Evolutionary conservation across 495 filamentous ascomycete species (phyloP), one percentile per base, ranked within the genome.

Genomic region (Talaromyces adpressus): DNA sequence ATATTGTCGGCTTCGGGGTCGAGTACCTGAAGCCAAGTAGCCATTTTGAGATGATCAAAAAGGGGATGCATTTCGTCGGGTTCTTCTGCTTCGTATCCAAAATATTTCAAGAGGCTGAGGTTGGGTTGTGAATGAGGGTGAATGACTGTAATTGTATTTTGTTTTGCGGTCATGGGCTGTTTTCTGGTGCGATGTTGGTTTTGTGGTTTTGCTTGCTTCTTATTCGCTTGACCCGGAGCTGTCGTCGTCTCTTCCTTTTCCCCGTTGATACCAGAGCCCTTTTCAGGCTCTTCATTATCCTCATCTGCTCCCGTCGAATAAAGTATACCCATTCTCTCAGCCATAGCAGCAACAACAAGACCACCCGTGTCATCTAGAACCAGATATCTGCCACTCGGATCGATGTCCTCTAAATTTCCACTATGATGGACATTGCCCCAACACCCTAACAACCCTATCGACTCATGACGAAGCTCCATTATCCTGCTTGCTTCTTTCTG

Each of bases 91-190:
- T 95, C 91, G 73, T 87, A 98, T 66, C 81, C 80, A 73, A 95
- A 98, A 78, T 96, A 92, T 70, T 89, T 89, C 39, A 98, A 83
- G 27, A 95, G 79, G 1, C 86, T 85, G 54, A 97, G 82, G 68
- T 97, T 98, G 0, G 94, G 90, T 75, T 97, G 95, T 47, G 89
- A 82, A 73, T 93, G 88, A n/a, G 88, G 75, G 73, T 98, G 94
- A 52, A 98, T 71, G 36, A 97, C 75, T 0, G 92, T 97, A 63
- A 98, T 84, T 18, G 91, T 94, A 73, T 97, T 98, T 11, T 82
- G 84, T 8, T 75, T 76, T 0, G 88, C 85, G 52, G 81, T 77
- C 77, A 80, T 81, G 18, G 76, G 68, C 25, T 67, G 67, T 47
- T 65, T 72, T 64, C 67, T 64, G 27, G 66, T 58, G 30, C 62